Conservation (phyloP, 2,329 filamentous ascomycete species). For the Periconia macrospinosa region DNA sequence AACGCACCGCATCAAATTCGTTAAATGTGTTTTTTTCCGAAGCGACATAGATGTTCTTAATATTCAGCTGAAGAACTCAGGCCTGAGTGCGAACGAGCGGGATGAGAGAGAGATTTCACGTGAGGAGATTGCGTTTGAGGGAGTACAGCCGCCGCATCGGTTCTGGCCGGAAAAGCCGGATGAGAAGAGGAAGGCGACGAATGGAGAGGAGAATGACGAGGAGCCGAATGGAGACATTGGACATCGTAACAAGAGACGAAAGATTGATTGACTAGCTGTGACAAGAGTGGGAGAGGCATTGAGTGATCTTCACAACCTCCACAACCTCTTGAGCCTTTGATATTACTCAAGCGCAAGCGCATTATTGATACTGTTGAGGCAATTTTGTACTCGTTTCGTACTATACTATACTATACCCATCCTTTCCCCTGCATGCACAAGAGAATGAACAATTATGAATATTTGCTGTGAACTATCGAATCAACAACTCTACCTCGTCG, state of each 20-base stretch:
- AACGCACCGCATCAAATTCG: conserved; percentile 28
- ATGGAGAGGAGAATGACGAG: too few relatives aligned
- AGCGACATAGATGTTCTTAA: conserved; percentile 17
- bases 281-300: too few relatives aligned
- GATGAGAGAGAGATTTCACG: conserved; percentile 30
- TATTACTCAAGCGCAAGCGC: too few relatives aligned
- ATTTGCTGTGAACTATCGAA: background rate
- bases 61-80: conserved; percentile 1
- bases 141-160: conserved; percentile 20
- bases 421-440: background rate
- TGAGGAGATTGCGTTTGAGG: conserved; percentile 15
- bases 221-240: too few relatives aligned
- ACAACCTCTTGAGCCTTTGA: too few relatives aligned
- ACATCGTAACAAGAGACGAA: too few relatives aligned
- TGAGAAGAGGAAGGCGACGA: background rate
- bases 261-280: too few relatives aligned
- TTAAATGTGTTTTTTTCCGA: conserved; percentile 39
- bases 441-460: background rate
- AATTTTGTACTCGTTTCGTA: too few relatives aligned
- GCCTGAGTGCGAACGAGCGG: conserved; percentile 17
- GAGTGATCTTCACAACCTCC: too few relatives aligned
- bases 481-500: background rate
- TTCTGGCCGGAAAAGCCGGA: conserved; percentile 24
- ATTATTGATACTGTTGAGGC: too few relatives aligned
- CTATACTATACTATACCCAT: too few relatives aligned